These are phyloP conservation scores for Fonsecaea pugnacius DNA, from an alignment of 2,329 filamentous ascomycete genomes.

Conservation along the genomic window DNA sequence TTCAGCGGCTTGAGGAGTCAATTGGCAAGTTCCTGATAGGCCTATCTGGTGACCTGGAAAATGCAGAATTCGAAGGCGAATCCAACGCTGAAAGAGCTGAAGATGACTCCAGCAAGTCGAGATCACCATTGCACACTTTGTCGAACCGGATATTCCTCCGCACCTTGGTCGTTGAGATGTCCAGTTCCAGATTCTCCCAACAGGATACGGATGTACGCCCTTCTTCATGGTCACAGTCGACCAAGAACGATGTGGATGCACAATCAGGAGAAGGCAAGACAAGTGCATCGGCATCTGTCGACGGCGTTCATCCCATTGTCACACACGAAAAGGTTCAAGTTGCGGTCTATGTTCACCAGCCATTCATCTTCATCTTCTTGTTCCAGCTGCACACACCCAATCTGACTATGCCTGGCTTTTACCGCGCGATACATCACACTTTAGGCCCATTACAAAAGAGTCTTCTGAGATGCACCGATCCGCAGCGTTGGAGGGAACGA, in stretches of 20 bases:
- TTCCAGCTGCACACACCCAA: conserved; percentile 51
- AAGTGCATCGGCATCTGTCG: conserved; percentile 33
- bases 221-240: not conserved
- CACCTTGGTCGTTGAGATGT: conserved; percentile 44
- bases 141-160: conserved; percentile 43
- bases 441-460: conserved; percentile 54
- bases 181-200: conserved; percentile 23
- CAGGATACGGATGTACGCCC: not conserved
- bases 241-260: not conserved
- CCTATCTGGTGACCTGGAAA: conserved; percentile 49
- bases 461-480: conserved; percentile 53
- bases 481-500: conserved; percentile 46
- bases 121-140: conserved; percentile 13
- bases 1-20: conserved; percentile 38
- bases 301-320: conserved; percentile 29
- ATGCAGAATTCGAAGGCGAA: conserved; percentile 44
- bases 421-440: conserved; percentile 55
- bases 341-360: conserved; percentile 46
- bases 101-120: not conserved
- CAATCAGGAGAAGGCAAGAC: conserved; percentile 25
- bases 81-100: conserved; percentile 37
- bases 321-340: conserved; percentile 35
- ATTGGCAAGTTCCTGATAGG: conserved; percentile 50
- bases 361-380: conserved; percentile 58
- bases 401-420: conserved; percentile 50